A percentile compares a stretch with the other conserved stretches of the same genome.
Evolutionary conservation across 352 stramenopile species (phyloP).

Genomic region (Pythium vanterpoolii): DNA sequence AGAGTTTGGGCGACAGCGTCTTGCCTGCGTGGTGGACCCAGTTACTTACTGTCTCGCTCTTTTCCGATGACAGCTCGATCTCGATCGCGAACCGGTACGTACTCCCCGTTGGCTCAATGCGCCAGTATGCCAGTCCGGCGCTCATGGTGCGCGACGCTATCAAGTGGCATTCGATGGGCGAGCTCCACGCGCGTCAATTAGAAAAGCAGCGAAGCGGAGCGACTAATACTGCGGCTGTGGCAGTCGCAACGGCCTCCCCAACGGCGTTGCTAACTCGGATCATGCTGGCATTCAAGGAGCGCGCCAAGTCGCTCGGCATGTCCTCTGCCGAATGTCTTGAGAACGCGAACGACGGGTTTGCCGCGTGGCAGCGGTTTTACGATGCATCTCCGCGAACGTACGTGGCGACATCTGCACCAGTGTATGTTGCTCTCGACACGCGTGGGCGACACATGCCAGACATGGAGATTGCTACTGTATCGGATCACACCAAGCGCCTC

Average conservation of each 20-base stretch:
- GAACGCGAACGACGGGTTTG: slow-evolving; percentile 9
- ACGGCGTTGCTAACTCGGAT: neutral
- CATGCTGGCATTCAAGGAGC: slow-evolving; percentile 15
- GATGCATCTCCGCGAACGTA: slow-evolving; percentile 1
- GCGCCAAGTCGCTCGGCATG: slow-evolving; percentile 5
- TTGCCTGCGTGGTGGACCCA: slow-evolving; percentile 41
- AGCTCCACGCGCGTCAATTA: slow-evolving; percentile 38
- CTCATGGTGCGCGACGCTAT: slow-evolving; percentile 48
- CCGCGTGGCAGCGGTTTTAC: slow-evolving; percentile 7
- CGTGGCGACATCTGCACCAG: slow-evolving; percentile 27
- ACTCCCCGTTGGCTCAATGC: slow-evolving; percentile 35
- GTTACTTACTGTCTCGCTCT: slow-evolving; percentile 51
- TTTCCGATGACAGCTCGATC: slow-evolving; percentile 54
- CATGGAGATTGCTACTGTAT: neutral
- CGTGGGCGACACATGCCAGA: slow-evolving; percentile 15
- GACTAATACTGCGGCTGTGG: neutral
- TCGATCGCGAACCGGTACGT: slow-evolving; percentile 55
- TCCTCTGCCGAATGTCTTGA: neutral
- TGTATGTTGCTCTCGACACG: slow-evolving; percentile 58
- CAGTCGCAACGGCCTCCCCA: neutral
- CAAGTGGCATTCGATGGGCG: slow-evolving; percentile 50
- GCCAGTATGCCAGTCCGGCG: slow-evolving; percentile 35
- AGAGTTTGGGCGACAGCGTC: slow-evolving; percentile 38
- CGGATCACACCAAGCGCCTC: neutral
- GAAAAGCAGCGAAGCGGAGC: slow-evolving; percentile 17